Base-by-base conservation (phyloP, 116 monocot genomes). In the Iris pallida region DNA sequence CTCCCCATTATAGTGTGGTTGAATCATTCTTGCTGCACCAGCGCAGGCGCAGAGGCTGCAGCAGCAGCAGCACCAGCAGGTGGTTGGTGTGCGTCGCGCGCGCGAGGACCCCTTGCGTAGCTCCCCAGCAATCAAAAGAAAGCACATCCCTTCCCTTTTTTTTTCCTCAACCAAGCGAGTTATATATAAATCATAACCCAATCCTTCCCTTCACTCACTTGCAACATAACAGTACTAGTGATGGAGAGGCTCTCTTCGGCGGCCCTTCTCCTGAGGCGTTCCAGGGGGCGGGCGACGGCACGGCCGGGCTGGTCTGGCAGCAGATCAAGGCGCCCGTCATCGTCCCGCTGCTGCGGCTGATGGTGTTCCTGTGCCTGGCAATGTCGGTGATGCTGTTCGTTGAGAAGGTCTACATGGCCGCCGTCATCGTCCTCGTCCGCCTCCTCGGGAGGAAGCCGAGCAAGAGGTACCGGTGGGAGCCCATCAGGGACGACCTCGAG, bases 391-490 rank as follows among this genome's bases (percentile, higher is more conserved):
- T 90, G 88, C 77, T 94, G 20, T 71, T 94, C 54, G 79, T 79
- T 5, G 94, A 94, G 77, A 83, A 80, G 72, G 81, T 90, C 11
- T 90, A 88, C 88, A 85, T 90, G 94, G 90, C 85, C 30, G 64
- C 76, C 16, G 85, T 83, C 52, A 75, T 87, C 59, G 47, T 77
- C 45, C 3, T 75, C 52, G 4, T 94, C 47, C 85, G 77, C 75
- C 40, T 94, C 53, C 77, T 81, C 52, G 75, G 90, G 10, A 65
- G 57, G 48, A 61, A 72, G 46, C 85, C 90, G 1, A 72, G 83
- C 53, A 80, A 57, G 72, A 57, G 71, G 13, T 87, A 90, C 76
- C 82, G 64, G 12, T 90, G 82, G 74, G 90, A 90, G 64, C 75
- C 90, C 58, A 81, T 94, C 17, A 64, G 19, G 8, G 90, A 87